These are phyloP conservation scores for Blastocystis sp. DNA, from an alignment of 352 stramenopile genomes.

Conservation along the genomic window DNA sequence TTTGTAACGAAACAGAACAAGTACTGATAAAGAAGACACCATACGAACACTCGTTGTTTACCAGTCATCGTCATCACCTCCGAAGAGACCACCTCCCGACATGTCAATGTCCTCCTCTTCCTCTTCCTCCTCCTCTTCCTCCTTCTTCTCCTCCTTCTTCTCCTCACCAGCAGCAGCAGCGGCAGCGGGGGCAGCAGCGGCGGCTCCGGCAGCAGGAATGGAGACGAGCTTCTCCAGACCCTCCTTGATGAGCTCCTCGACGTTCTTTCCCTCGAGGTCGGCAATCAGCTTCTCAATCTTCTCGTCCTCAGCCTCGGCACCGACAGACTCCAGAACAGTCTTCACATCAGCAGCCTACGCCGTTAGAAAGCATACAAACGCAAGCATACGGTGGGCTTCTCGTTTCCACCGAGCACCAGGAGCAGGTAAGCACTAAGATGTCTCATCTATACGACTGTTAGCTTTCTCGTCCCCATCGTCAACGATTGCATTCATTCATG, in stretches of 20 bases:
- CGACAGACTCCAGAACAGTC: constrained; percentile 76
- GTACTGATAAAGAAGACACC: constrained; percentile 41
- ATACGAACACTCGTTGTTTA: constrained; percentile 40
- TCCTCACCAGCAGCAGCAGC: constrained; percentile 60
- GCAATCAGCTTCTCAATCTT: constrained; percentile 63
- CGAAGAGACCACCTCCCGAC: constrained; percentile 61
- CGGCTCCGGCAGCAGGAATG: constrained; percentile 68
- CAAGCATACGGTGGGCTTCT: not conserved
- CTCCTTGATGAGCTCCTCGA: constrained; percentile 66
- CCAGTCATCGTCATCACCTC: constrained; percentile 60
- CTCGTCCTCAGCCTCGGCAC: constrained; percentile 74
- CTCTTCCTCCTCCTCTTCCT: constrained; percentile 62
- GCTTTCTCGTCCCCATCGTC: too few species aligned
- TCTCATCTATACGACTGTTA: not conserved
- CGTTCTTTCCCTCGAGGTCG: constrained; percentile 68
- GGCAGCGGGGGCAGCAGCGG: constrained; percentile 37
- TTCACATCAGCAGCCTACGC: constrained; percentile 71
- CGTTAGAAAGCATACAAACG: not conserved
- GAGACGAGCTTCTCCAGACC: constrained; percentile 70
- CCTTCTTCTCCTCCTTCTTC: constrained; percentile 58
- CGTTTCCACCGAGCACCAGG: constrained; percentile 41
- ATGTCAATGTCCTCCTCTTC: constrained; percentile 60
- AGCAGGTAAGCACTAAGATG: constrained; percentile 50
- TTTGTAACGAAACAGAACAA: constrained; percentile 24
- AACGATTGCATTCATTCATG: too few species aligned